phyloP scores from a whole-genome alignment of 2,329 filamentous ascomycete genomes.

The Botryosphaeria dothidea region DNA sequence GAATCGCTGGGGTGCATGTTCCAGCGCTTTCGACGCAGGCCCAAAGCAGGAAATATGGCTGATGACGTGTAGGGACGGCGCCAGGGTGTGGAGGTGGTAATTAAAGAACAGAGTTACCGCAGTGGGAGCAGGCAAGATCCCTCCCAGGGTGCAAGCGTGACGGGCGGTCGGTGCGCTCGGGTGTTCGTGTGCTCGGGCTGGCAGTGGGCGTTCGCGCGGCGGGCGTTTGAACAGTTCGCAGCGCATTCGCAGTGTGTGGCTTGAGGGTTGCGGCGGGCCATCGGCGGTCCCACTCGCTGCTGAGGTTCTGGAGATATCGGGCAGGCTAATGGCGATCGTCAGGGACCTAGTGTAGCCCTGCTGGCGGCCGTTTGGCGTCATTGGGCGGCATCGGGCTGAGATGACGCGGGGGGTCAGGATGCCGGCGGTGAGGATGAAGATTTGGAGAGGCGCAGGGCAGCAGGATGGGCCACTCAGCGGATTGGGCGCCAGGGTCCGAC shows the following conservation, averaged over 20 bases:
- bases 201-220: background rate
- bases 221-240: slow-evolving; percentile 2
- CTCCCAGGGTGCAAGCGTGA: background rate
- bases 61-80: background rate
- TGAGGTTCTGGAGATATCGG: background rate
- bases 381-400: slow-evolving; percentile 3
- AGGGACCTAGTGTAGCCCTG: slow-evolving; percentile 3
- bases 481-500: background rate
- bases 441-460: background rate
- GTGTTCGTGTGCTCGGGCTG: background rate
- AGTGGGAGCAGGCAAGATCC: background rate
- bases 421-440: background rate
- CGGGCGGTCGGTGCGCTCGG: background rate
- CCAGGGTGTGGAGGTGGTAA: background rate
- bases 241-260: background rate
- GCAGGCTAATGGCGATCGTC: slow-evolving; percentile 8
- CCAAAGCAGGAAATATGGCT: background rate
- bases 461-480: background rate
- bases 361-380: background rate
- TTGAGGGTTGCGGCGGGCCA: background rate
- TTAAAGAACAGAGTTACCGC: background rate
- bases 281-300: background rate
- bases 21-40: background rate
- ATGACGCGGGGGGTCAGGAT: slow-evolving; percentile 7
- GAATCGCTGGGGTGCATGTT: background rate